Base-by-base conservation (phyloP, 116 monocot species). In the Papilionanthe hybrid region DNA sequence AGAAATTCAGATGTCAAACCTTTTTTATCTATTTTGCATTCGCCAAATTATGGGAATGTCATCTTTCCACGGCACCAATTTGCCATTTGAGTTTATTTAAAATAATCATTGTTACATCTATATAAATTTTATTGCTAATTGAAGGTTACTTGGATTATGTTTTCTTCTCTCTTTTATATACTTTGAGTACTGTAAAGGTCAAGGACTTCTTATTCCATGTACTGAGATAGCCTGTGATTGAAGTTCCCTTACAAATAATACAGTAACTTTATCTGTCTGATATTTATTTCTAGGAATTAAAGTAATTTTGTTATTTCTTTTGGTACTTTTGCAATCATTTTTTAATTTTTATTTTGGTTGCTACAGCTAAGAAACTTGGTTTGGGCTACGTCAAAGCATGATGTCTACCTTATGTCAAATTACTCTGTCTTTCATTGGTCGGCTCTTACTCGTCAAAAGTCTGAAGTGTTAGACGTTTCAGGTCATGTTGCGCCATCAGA, bases 351-450 rank as follows among this genome's bases (percentile, higher is more conserved):
- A 27, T 65, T 65, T 27, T 23, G 10, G 7, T 65, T 65, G 65
- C 49, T 91, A 49, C 88, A 93, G 93, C 81, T 93, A 60, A 89
- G 93, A 65, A 93, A 93, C 77, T 85, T 93, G 75, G 84, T 93
- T 18, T 93, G 93, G 93, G 91, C 93, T 44, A 89, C 91, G 7
- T 93, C 93, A 37, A 93, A 93, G 74, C 93, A 93, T 83, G 87
- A 93, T 83, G 86, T 93, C 48, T 93, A 93, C 75, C 84, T 93
- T 56, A 89, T 93, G 84, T 91, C 93, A 75, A 77, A 93, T 68
- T 82, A 81, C 75, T 86, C 86, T 49, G 85, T 91, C 37, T 72
- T 84, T 32, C 93, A 93, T 82, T 93, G 91, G 89, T 91, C 93
- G 74, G 79, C 91, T 72, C 29, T 86, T 78, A 86, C 89, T 6